Evolutionary conservation across 805 yeast genomes (phyloP), one percentile per base, ranked within the genome.

Genomic region (Candida michaelii): DNA sequence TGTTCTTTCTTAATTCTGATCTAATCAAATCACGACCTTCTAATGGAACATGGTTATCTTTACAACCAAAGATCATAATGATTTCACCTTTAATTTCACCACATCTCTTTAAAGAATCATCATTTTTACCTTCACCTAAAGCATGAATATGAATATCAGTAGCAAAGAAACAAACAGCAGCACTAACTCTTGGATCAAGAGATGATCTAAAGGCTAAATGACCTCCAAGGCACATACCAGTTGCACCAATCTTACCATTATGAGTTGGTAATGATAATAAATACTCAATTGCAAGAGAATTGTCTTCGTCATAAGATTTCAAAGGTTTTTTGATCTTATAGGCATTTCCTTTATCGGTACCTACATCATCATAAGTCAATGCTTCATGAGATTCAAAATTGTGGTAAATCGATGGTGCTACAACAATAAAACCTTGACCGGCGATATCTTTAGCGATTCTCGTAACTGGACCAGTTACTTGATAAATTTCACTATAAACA

Each of bases 161-260:
- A 11, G 89, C 86, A 65, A 85, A 85, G 64, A 84, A 85, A 47
- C 89, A 80, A 14, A 84, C 85, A 9, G 83, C 74, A 13, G 90
- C 88, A 10, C 68, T 65, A 34, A 85, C 79, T 44, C 88, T 64
- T 27, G 73, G 67, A 54, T 85, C 88, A 50, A 84, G 68, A 2
- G 83, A 80, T 2, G 82, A 73, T 50, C 95, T 70, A 65, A 75
- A 83, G 1, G 93, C 91, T 53, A 85, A 66, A 58, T 85, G 93
- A 1, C 93, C 95, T 15, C 93, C 93, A 27, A 85, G 74, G 59
- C 95, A 86, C 93, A 86, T 86, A 14, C 93, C 95, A 2, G 91
- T 84, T 34, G 89, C 83, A 27, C 93, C 93, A 51, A 84, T 76
- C 44, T 73, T 77, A 31, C 90, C 90, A 48, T 76, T 80, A 58